phyloP scores from a whole-genome alignment of 208 protist genomes.

The Phytomonas sp. region DNA sequence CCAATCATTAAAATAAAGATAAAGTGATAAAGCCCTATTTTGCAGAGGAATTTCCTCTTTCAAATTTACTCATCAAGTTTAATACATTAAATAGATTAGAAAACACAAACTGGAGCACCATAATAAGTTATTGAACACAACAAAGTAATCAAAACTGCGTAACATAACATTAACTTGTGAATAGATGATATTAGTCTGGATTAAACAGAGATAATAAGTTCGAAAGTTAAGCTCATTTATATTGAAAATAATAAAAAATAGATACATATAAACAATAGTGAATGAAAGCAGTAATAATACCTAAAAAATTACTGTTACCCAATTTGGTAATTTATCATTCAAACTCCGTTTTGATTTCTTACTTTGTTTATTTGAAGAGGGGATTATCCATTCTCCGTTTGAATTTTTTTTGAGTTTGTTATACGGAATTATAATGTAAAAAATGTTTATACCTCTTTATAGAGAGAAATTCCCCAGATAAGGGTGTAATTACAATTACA shows the following conservation, averaged over 20 bases:
- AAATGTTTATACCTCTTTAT: background rate
- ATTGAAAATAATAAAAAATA: conserved; percentile 6
- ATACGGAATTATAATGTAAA: background rate
- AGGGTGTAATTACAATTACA: background rate
- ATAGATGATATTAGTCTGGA: conserved; percentile 1
- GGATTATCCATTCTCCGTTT: background rate
- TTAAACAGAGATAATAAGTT: conserved; percentile 4
- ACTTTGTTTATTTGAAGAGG: background rate
- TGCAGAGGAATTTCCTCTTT: background rate
- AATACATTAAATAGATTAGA: background rate
- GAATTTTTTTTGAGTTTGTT: background rate
- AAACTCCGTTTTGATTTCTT: background rate
- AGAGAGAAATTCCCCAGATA: background rate
- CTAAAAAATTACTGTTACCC: background rate
- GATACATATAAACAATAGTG: conserved; percentile 6
- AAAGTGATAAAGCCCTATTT: background rate
- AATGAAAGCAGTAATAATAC: conserved; percentile 8
- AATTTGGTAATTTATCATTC: background rate
- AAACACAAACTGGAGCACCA: background rate
- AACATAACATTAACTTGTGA: conserved; percentile 1
- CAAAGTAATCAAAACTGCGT: conserved; percentile 7
- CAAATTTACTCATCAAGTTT: background rate
- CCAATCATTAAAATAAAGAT: background rate
- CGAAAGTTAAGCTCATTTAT: conserved; percentile 5
- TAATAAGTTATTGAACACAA: conserved; percentile 13